These are phyloP conservation scores for Xylariaceae sp. DNA, from an alignment of 2,329 filamentous ascomycete species.

Conservation along the genomic window DNA sequence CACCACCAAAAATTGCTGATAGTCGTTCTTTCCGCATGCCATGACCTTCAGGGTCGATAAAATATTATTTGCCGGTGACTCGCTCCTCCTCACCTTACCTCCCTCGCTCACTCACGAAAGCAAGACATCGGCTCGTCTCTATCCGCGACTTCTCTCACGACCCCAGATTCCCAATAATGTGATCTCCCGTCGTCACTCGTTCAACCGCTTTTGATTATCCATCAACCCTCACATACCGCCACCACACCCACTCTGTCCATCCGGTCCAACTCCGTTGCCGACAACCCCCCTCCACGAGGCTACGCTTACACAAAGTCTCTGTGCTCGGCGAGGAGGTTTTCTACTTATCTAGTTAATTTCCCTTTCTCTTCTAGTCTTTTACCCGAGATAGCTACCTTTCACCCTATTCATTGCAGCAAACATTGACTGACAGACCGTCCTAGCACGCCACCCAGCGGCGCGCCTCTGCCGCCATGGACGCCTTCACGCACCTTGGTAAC, in stretches of 20 bases:
- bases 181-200: not conserved
- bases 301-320: too few species aligned
- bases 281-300: too few species aligned
- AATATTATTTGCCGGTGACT: too few species aligned
- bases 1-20: too few species aligned
- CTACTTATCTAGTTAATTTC: too few species aligned
- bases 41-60: too few species aligned
- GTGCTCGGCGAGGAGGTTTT: too few species aligned
- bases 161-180: not conserved
- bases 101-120: not conserved
- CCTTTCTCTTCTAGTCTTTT: too few species aligned
- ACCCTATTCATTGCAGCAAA: not conserved
- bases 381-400: not conserved
- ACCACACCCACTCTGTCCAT: not conserved
- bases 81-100: too few species aligned
- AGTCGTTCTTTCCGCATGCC: too few species aligned
- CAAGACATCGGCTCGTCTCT: not conserved
- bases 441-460: not conserved
- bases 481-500: slow-evolving; percentile 84
- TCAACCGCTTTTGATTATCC: not conserved
- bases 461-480: slow-evolving; percentile 65
- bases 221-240: not conserved
- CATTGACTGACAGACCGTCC: not conserved
- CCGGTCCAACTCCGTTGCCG: too few species aligned
- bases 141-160: not conserved